Conservation (phyloP, 106 monocot species). For the Phalaenopsis equestris region DNA sequence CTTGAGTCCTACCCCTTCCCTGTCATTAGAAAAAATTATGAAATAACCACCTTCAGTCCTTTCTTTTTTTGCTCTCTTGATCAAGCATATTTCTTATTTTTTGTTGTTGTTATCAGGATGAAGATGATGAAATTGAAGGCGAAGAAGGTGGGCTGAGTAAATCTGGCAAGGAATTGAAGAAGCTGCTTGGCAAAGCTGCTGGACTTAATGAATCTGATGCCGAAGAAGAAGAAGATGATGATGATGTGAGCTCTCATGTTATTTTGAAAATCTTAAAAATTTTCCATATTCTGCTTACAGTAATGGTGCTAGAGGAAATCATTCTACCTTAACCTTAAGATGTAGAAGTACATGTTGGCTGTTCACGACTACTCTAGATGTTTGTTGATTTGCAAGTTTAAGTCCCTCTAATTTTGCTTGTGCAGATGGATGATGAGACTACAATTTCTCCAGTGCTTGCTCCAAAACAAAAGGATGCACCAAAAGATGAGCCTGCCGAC, state of each 20-base stretch:
- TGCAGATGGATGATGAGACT: constrained; percentile 78
- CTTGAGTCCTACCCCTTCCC: not conserved
- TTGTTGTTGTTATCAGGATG: constrained; percentile 54
- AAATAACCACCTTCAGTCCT: not conserved
- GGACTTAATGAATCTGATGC: constrained; percentile 84
- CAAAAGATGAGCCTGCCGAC: constrained; percentile 75
- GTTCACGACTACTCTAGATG: not conserved
- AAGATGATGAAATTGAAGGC: constrained; percentile 72
- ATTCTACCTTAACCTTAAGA: not conserved
- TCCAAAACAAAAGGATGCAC: constrained; percentile 71
- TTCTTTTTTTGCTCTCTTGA: not conserved
- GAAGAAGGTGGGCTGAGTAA: constrained; percentile 90
- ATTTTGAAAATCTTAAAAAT: not conserved
- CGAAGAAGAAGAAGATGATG: constrained; percentile 94
- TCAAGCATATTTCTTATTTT: not conserved
- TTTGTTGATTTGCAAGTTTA: constrained; percentile 1
- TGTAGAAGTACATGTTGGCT: not conserved
- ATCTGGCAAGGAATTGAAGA: constrained; percentile 96
- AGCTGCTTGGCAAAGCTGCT: constrained; percentile 78
- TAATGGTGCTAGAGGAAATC: not conserved
- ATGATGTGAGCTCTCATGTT: constrained; percentile 46
- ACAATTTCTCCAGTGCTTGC: constrained; percentile 71
- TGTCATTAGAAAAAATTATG: not conserved
- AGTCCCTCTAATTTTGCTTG: constrained; percentile 2
- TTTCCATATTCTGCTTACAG: not conserved